phyloP scores from a whole-genome alignment of 1,284 basidiomycete species.

The Cryptococcus sp. region DNA sequence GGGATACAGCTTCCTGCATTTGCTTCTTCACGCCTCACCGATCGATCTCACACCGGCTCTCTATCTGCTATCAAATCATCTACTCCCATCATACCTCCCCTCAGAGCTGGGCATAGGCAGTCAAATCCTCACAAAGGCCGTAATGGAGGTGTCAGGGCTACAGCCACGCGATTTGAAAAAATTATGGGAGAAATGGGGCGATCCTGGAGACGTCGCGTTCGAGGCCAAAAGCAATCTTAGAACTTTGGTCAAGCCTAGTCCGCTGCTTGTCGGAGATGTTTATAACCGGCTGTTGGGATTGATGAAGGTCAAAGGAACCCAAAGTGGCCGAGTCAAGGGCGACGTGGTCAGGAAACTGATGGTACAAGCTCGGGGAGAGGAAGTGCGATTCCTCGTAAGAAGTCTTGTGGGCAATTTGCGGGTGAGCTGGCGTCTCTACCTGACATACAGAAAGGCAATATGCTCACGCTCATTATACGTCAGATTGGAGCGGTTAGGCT shows the following conservation, averaged over 20 bases:
- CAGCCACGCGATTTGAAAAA: conserved; percentile 67
- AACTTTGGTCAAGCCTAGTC: conserved; percentile 71
- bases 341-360: conserved; percentile 78
- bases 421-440: conserved; percentile 52
- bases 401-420: conserved; percentile 79
- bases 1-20: conserved; percentile 59
- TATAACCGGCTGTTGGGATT: conserved; percentile 69
- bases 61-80: conserved; percentile 86
- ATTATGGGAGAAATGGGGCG: conserved; percentile 60
- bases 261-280: conserved; percentile 65
- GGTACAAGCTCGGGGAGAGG: conserved; percentile 81
- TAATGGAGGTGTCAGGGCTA: conserved; percentile 79
- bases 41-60: conserved; percentile 72
- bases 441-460: neutral
- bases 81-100: conserved; percentile 73
- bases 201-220: conserved; percentile 79
- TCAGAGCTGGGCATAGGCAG: conserved; percentile 75
- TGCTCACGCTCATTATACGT: neutral
- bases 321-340: conserved; percentile 74
- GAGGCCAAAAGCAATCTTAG: conserved; percentile 75
- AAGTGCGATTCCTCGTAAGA: conserved; percentile 78
- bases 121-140: conserved; percentile 74
- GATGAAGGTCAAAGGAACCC: conserved; percentile 67
- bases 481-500: conserved; percentile 84
- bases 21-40: conserved; percentile 68